A percentile compares a stretch with the other conserved stretches of the same genome.
phyloP scores from a whole-genome alignment of 2,329 filamentous ascomycete species.

The Clonostachys byssicola region DNA sequence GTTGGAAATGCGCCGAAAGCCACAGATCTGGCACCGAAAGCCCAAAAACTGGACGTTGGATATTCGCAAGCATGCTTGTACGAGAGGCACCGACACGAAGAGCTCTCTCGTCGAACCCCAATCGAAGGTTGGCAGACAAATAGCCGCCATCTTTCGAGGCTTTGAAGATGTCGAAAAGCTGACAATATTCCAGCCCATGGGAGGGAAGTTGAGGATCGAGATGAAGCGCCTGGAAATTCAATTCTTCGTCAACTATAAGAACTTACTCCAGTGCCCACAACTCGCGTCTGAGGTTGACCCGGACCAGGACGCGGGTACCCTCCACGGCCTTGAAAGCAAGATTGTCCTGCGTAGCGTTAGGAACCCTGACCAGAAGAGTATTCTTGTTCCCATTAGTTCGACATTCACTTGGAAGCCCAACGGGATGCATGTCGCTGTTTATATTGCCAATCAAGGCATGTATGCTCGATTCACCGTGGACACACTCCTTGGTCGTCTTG shows the following conservation, averaged over 20 bases:
- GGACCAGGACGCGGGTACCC: slow-evolving; percentile 22
- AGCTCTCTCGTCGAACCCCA: slow-evolving; percentile 43
- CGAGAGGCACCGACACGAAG: not conserved
- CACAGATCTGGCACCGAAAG: slow-evolving; percentile 19
- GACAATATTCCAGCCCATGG: slow-evolving; percentile 29
- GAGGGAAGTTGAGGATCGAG: slow-evolving; percentile 33
- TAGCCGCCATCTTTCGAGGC: slow-evolving; percentile 38
- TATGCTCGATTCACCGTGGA: slow-evolving; percentile 52
- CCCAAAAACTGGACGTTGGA: slow-evolving; percentile 26
- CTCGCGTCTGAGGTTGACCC: slow-evolving; percentile 20
- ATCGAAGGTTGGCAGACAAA: slow-evolving; percentile 26
- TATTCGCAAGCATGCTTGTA: slow-evolving; percentile 5
- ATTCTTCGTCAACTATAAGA: not conserved
- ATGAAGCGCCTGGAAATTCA: slow-evolving; percentile 45
- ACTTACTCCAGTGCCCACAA: slow-evolving; percentile 46
- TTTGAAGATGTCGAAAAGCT: slow-evolving; percentile 21
- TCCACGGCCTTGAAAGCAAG: not conserved
- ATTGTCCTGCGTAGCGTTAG: slow-evolving; percentile 15
- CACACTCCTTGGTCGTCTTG: slow-evolving; percentile 45
- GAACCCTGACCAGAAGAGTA: slow-evolving; percentile 35
- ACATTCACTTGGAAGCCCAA: slow-evolving; percentile 3
- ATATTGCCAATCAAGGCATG: slow-evolving; percentile 7
- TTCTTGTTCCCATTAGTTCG: slow-evolving; percentile 50
- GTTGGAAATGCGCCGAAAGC: slow-evolving; percentile 46
- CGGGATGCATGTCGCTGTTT: slow-evolving; percentile 13